Evolutionary conservation across 495 filamentous ascomycete genomes (phyloP).

Genomic region (Talaromyces trachyspermus): DNA sequence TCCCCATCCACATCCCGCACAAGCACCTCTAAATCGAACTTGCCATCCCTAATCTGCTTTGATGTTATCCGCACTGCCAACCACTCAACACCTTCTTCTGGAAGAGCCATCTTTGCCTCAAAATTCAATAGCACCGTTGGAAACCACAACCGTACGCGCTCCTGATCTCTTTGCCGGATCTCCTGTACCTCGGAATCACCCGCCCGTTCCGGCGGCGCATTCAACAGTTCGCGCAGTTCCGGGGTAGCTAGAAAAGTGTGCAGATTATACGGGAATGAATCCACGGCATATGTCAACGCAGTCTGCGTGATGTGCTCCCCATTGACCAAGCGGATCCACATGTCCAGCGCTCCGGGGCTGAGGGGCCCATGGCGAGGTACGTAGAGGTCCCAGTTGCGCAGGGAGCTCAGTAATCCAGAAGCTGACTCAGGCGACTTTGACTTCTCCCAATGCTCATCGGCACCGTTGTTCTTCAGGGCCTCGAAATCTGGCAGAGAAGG

Average conservation of each 20-base stretch:
- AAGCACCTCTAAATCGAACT: constrained; percentile 47
- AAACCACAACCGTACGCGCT: constrained; percentile 15
- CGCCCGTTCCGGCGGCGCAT: not conserved
- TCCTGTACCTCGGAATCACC: not conserved
- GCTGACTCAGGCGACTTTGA: not conserved
- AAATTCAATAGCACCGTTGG: constrained; percentile 27
- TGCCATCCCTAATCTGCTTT: constrained; percentile 37
- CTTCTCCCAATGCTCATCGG: not conserved
- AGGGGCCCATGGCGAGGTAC: not conserved
- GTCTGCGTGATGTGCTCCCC: constrained; percentile 12
- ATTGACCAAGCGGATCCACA: constrained; percentile 2
- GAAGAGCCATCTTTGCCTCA: constrained; percentile 39
- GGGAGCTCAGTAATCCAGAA: not conserved
- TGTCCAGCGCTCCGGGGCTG: not conserved
- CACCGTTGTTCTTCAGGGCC: constrained; percentile 2
- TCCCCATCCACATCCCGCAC: constrained; percentile 40
- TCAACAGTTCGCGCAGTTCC: constrained; percentile 4
- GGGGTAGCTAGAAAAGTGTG: constrained; percentile 14
- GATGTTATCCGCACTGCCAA: constrained; percentile 26
- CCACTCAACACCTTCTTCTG: constrained; percentile 33
- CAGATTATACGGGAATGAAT: constrained; percentile 27
- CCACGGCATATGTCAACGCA: constrained; percentile 13
- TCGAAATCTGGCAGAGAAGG: constrained; percentile 1
- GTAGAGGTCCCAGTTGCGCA: not conserved
- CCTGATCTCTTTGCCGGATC: not conserved